These are phyloP conservation scores for Anisodus tanguticus DNA, from an alignment of 257 asterid genomes.

Conservation along the genomic window DNA sequence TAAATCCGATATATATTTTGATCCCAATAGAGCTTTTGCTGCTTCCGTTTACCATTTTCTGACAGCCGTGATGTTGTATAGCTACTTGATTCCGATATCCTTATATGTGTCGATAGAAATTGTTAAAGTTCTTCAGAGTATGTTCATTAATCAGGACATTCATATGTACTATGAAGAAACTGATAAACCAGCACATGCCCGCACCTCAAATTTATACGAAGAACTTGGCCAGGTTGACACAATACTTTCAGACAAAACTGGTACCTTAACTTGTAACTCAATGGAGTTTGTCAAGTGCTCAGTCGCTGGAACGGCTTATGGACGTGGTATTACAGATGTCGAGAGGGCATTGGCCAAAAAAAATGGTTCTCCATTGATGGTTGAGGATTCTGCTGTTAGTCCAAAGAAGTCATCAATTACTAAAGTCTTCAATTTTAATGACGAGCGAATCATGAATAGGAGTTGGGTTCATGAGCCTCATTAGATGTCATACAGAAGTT, in stretches of 20 bases:
- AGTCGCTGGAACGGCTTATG: constrained; percentile 84
- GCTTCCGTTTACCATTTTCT: constrained; percentile 79
- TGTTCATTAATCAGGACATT: constrained; percentile 75
- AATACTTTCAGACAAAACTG: constrained; percentile 89
- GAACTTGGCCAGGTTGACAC: constrained; percentile 93
- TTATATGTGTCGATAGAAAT: constrained; percentile 83
- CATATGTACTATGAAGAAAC: constrained; percentile 86
- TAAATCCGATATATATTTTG: constrained; percentile 57
- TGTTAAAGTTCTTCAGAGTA: constrained; percentile 89
- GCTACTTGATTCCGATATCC: constrained; percentile 82
- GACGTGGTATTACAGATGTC: constrained; percentile 78
- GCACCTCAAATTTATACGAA: constrained; percentile 89
- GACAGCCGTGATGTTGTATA: constrained; percentile 79
- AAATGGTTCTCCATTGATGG: constrained; percentile 61
- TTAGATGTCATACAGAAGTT: constrained; percentile 68
- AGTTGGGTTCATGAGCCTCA: constrained; percentile 66
- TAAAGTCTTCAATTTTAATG: constrained; percentile 83
- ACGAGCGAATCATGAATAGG: constrained; percentile 66
- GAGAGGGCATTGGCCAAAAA: constrained; percentile 82
- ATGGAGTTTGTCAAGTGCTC: constrained; percentile 98
- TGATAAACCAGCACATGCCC: constrained; percentile 87
- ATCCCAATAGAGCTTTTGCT: constrained; percentile 66
- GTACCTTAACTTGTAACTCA: constrained; percentile 88
- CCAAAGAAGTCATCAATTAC: constrained; percentile 45
- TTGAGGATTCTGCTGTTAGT: constrained; percentile 34